Percentiles rank a stretch among this genome's conserved stretches.
Conservation (phyloP, 192 early-diverging fungal genomes). For the Coemansia sp. region DNA sequence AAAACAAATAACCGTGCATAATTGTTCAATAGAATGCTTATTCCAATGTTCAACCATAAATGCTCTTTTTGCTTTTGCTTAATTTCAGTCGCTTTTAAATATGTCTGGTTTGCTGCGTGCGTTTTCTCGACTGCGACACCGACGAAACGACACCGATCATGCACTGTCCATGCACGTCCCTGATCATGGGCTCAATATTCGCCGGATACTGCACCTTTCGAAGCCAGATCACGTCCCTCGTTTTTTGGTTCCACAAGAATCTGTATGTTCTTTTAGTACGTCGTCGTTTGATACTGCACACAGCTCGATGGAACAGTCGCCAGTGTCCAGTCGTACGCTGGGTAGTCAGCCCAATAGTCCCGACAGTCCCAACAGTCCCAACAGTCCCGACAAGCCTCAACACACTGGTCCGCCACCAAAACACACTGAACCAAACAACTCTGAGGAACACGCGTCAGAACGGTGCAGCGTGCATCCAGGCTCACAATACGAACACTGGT, state of each 20-base stretch:
- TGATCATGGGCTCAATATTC: background rate
- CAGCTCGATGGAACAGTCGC: background rate
- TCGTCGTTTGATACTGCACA: background rate
- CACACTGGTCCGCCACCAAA: too few species aligned
- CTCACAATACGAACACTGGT: conserved; percentile 41
- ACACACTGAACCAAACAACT: too few species aligned
- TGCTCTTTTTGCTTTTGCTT: background rate
- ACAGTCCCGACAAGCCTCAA: too few species aligned
- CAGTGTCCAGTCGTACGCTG: background rate
- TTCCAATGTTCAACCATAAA: background rate
- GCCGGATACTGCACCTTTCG: background rate
- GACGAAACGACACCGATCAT: background rate
- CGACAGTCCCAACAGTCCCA: too few species aligned
- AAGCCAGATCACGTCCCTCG: too few species aligned
- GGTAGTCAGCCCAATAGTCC: background rate
- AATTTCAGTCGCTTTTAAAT: background rate
- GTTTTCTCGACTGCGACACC: conserved; percentile 5
- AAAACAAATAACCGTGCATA: too few species aligned
- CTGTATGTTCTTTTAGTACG: background rate
- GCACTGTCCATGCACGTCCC: background rate
- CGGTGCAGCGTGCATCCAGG: conserved; percentile 48
- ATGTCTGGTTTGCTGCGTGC: conserved; percentile 14
- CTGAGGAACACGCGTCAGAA: conserved; percentile 5
- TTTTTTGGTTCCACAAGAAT: conserved; percentile 1
- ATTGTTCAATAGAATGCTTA: too few species aligned